A percentile compares a stretch with the other conserved stretches of the same genome.
Evolutionary conservation across 164 flowering plant species (phyloP).

Genomic region (Nymphaea thermarum): DNA sequence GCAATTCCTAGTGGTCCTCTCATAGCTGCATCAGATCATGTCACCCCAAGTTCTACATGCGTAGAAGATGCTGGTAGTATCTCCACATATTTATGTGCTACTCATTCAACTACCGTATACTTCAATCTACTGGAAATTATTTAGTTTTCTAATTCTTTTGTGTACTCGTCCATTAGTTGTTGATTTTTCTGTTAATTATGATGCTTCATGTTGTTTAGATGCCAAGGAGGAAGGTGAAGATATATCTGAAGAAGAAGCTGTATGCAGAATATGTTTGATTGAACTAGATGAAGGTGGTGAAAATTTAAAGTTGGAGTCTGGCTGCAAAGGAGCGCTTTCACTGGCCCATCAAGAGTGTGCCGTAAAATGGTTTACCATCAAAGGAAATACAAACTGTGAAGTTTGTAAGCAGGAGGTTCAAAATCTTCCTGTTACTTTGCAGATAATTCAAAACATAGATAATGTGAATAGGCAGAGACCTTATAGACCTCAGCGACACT

Average conservation of each 20-base stretch:
- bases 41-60: slow-evolving; percentile 12
- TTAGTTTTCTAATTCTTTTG: neutral
- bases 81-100: neutral
- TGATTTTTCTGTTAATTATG: neutral
- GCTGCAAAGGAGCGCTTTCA: slow-evolving; percentile 97
- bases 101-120: neutral
- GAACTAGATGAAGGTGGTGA: slow-evolving; percentile 88
- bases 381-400: slow-evolving; percentile 90
- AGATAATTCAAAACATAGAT: slow-evolving; percentile 51
- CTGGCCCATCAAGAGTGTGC: slow-evolving; percentile 95
- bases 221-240: slow-evolving; percentile 63
- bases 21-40: slow-evolving; percentile 27
- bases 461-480: slow-evolving; percentile 12
- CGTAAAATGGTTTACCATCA: slow-evolving; percentile 92
- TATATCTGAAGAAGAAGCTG: slow-evolving; percentile 94
- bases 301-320: slow-evolving; percentile 87
- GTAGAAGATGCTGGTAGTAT: slow-evolving; percentile 43
- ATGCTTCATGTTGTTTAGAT: slow-evolving; percentile 30
- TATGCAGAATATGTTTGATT: slow-evolving; percentile 81
- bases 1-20: slow-evolving; percentile 78
- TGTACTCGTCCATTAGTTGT: neutral
- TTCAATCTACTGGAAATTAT: neutral
- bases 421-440: slow-evolving; percentile 77
- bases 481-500: slow-evolving; percentile 24
- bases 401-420: slow-evolving; percentile 85